Percentiles rank a stretch among this genome's conserved stretches.
phyloP scores from a whole-genome alignment of 768 basidiomycete species.

The Boletus pseudopeckii region DNA sequence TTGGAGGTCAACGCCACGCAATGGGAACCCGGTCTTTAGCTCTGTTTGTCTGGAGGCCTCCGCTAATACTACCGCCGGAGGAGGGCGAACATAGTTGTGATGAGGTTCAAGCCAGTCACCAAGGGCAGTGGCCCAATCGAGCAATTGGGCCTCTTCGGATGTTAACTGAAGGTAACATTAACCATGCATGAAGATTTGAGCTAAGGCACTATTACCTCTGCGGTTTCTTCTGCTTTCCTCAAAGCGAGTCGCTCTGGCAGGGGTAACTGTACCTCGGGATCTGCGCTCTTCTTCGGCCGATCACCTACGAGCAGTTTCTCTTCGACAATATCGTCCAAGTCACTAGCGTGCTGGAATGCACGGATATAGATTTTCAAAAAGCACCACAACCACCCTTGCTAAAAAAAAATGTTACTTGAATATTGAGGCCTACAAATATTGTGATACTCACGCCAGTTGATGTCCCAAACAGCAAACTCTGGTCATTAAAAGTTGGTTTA shows the following conservation, averaged over 20 bases:
- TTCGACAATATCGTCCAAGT: conserved; percentile 76
- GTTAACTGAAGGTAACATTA: conserved; percentile 51
- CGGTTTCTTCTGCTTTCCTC: conserved; percentile 47
- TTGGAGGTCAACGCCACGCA: conserved; percentile 57
- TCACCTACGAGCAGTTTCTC: conserved; percentile 81
- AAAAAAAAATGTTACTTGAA: conserved; percentile 1
- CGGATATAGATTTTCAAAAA: conserved; percentile 78
- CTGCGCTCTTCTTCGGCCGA: conserved; percentile 61
- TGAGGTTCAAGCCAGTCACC: conserved; percentile 77
- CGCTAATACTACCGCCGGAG: conserved; percentile 63
- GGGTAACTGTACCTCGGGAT: conserved; percentile 47
- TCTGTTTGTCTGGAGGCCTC: conserved; percentile 74
- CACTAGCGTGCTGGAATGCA: conserved; percentile 73
- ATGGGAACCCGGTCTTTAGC: conserved; percentile 63
- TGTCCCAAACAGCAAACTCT: conserved; percentile 64
- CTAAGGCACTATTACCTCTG: conserved; percentile 42
- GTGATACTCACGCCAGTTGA: conserved; percentile 54
- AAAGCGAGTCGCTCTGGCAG: conserved; percentile 56
- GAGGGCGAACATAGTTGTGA: conserved; percentile 71
- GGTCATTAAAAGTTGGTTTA: conserved; percentile 53
- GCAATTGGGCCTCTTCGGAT: conserved; percentile 52
- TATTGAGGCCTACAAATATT: background rate
- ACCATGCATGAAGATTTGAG: background rate
- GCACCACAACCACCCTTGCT: conserved; percentile 70
- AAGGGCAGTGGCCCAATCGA: conserved; percentile 58